These are phyloP conservation scores for Bidens hawaiensis DNA, from an alignment of 140 eudicot species.

Conservation along the genomic window DNA sequence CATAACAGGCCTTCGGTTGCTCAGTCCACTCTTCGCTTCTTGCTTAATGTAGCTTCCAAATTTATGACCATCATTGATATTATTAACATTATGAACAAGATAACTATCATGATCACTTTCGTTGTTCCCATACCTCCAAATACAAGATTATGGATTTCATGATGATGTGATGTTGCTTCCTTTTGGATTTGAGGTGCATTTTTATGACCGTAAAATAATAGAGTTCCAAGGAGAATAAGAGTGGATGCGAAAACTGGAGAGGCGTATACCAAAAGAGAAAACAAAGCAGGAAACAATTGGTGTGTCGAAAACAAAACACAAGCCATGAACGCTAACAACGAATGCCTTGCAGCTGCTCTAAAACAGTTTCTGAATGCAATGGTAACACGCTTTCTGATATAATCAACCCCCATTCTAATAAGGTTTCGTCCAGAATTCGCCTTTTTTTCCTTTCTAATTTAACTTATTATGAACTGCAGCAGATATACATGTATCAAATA, in stretches of 20 bases:
- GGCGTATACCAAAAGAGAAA: conserved; percentile 55
- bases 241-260: conserved; percentile 81
- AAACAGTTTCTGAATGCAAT: conserved; percentile 33
- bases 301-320: conserved; percentile 43
- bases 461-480: conserved; percentile 7
- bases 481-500: background rate
- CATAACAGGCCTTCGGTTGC: background rate
- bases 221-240: conserved; percentile 71
- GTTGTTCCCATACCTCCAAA: conserved; percentile 26
- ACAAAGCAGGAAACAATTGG: conserved; percentile 55
- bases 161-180: conserved; percentile 18
- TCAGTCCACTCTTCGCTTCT: conserved; percentile 3
- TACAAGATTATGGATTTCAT: conserved; percentile 1
- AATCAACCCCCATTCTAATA: conserved; percentile 44
- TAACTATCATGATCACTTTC: conserved; percentile 13
- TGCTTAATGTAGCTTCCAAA: background rate
- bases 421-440: background rate
- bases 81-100: background rate
- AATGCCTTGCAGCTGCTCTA: conserved; percentile 57
- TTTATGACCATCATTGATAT: conserved; percentile 2
- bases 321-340: conserved; percentile 58
- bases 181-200: conserved; percentile 38
- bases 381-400: conserved; percentile 38
- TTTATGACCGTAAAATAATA: conserved; percentile 67
- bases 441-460: background rate